Percentiles rank a stretch among this genome's conserved stretches.
These are phyloP conservation scores for Ceratobasidium sp. DNA, from an alignment of 1,284 basidiomycete species.

Conservation along the genomic window DNA sequence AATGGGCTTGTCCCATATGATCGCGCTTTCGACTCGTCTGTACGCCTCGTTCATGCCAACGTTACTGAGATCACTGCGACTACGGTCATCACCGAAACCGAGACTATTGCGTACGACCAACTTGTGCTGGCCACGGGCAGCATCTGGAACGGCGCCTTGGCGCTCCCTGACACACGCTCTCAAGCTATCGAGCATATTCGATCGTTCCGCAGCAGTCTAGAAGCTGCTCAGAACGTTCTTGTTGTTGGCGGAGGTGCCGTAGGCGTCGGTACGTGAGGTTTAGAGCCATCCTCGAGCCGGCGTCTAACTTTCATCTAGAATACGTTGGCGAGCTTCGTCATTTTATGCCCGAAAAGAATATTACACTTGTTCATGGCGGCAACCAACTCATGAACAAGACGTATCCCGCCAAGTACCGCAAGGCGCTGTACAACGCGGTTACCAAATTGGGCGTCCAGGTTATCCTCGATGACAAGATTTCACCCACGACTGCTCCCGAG, in stretches of 20 bases:
- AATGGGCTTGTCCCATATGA: conserved; percentile 55
- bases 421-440: conserved; percentile 55
- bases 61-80: conserved; percentile 54
- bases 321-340: conserved; percentile 66
- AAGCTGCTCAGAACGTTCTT: conserved; percentile 59
- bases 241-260: conserved; percentile 70
- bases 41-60: conserved; percentile 27
- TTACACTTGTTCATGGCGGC: conserved; percentile 69
- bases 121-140: conserved; percentile 67
- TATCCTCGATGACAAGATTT: conserved; percentile 63
- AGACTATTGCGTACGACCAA: conserved; percentile 57
- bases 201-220: conserved; percentile 57
- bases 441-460: conserved; percentile 58
- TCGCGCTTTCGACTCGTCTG: conserved; percentile 16
- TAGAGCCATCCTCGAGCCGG: conserved; percentile 19
- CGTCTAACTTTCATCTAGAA: conserved; percentile 48
- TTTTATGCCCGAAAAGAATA: conserved; percentile 61
- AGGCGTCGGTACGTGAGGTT: conserved; percentile 59
- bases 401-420: conserved; percentile 65
- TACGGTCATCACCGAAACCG: conserved; percentile 52
- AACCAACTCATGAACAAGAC: conserved; percentile 60
- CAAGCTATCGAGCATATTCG: conserved; percentile 54
- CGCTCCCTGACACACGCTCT: conserved; percentile 54
- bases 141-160: conserved; percentile 60
- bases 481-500: conserved; percentile 47